Conservation (phyloP, 2,329 filamentous ascomycete genomes). For the Phoma sp. region DNA sequence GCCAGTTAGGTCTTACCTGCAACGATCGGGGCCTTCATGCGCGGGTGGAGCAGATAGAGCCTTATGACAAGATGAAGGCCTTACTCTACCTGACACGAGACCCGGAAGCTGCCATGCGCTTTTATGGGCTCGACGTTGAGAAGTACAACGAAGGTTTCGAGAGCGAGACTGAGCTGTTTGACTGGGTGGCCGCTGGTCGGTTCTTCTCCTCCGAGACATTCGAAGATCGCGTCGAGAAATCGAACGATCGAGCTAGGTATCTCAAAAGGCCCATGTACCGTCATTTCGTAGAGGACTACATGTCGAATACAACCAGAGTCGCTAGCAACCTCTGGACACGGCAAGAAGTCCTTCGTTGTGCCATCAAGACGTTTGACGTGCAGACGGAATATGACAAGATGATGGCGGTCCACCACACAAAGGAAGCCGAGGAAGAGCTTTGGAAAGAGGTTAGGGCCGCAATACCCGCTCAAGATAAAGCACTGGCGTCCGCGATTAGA, state of each 20-base stretch:
- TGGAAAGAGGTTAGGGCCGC: constrained; percentile 55
- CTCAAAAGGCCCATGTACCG: constrained; percentile 64
- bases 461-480: constrained; percentile 36
- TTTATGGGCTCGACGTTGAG: constrained; percentile 66
- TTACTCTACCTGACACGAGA: constrained; percentile 68
- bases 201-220: constrained; percentile 62
- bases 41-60: constrained; percentile 73
- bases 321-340: constrained; percentile 39
- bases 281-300: constrained; percentile 68
- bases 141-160: constrained; percentile 65
- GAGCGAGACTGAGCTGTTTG: constrained; percentile 64
- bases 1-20: constrained; percentile 70
- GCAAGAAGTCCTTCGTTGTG: constrained; percentile 60
- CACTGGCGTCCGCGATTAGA: constrained; percentile 32
- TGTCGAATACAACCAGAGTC: constrained; percentile 61
- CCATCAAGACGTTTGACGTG: constrained; percentile 61
- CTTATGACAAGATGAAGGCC: constrained; percentile 61
- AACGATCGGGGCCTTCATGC: constrained; percentile 70
- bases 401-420: constrained; percentile 47
- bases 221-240: constrained; percentile 43
- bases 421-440: constrained; percentile 50
- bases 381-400: constrained; percentile 55
- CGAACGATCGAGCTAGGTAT: constrained; percentile 66
- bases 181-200: constrained; percentile 65
- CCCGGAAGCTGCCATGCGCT: constrained; percentile 63